Conservation (phyloP, 805 yeast genomes). For the Yarrowia sp. region DNA sequence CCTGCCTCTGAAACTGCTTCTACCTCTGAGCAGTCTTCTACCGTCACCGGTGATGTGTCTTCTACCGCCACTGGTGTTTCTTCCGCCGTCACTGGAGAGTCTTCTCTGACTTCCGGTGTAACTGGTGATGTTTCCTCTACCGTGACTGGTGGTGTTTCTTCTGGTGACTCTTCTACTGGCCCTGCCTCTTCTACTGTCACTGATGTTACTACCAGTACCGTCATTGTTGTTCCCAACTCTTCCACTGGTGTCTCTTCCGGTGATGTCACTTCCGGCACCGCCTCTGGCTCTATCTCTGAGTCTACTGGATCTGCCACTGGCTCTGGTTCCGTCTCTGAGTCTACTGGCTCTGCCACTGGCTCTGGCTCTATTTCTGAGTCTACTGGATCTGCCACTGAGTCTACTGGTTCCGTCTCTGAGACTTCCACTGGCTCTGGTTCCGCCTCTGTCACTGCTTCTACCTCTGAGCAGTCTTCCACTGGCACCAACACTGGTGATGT, state of each 20-base stretch:
- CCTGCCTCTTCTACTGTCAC: neutral
- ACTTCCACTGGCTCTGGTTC: too few species aligned
- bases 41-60: neutral
- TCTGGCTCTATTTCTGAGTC: neutral
- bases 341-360: neutral
- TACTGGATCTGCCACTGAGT: too few species aligned
- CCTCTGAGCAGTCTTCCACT: neutral
- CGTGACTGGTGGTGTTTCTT: neutral
- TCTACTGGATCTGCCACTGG: neutral
- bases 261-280: neutral
- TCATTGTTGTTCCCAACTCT: too few species aligned
- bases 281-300: neutral
- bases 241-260: neutral
- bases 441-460: neutral
- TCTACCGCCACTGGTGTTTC: neutral
- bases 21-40: neutral
- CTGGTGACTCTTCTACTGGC: neutral
- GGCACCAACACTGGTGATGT: neutral
- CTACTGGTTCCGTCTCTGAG: neutral
- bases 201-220: neutral
- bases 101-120: neutral
- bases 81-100: neutral
- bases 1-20: neutral
- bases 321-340: neutral
- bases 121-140: neutral